These are phyloP conservation scores for Xylaria sp. DNA, from an alignment of 2,329 filamentous ascomycete genomes.

Conservation along the genomic window DNA sequence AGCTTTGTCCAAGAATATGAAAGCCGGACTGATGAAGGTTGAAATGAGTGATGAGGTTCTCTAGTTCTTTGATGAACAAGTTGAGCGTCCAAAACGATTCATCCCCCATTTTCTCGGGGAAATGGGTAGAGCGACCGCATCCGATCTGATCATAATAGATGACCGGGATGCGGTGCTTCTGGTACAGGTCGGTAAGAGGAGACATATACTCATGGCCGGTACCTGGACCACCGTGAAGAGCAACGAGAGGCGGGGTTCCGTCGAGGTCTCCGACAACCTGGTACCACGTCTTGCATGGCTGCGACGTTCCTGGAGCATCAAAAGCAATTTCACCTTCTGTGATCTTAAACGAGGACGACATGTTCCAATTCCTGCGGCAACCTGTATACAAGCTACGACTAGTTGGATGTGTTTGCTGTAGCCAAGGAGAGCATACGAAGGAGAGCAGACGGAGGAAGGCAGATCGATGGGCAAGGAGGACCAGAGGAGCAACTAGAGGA, in stretches of 20 bases:
- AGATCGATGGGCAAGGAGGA: too few species aligned
- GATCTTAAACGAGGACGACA: constrained; percentile 9
- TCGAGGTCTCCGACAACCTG: constrained; percentile 12
- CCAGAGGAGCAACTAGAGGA: too few species aligned
- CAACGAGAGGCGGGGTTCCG: constrained; percentile 4
- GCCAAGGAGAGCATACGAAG: too few species aligned
- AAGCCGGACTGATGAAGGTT: constrained; percentile 9
- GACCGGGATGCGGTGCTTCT: constrained; percentile 8
- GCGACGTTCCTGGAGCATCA: constrained; percentile 17
- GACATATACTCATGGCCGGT: constrained; percentile 12
- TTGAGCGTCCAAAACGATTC: constrained; percentile 12
- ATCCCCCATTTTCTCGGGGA: constrained; percentile 6
- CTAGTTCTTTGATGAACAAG: constrained; percentile 9
- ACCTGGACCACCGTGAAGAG: constrained; percentile 15
- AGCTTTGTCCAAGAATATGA: constrained; percentile 10
- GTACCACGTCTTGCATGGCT: constrained; percentile 22
- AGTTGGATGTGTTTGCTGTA: too few species aligned
- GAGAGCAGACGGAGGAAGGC: too few species aligned
- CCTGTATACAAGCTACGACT: too few species aligned
- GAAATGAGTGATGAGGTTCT: constrained; percentile 13
- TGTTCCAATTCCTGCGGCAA: not conserved
- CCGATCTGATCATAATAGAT: constrained; percentile 12
- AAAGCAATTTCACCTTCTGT: constrained; percentile 18
- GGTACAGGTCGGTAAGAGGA: constrained; percentile 4
- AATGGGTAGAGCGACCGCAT: constrained; percentile 9